Conservation (phyloP, 306 rosid genomes). For the Lathyrus aphaca region DNA sequence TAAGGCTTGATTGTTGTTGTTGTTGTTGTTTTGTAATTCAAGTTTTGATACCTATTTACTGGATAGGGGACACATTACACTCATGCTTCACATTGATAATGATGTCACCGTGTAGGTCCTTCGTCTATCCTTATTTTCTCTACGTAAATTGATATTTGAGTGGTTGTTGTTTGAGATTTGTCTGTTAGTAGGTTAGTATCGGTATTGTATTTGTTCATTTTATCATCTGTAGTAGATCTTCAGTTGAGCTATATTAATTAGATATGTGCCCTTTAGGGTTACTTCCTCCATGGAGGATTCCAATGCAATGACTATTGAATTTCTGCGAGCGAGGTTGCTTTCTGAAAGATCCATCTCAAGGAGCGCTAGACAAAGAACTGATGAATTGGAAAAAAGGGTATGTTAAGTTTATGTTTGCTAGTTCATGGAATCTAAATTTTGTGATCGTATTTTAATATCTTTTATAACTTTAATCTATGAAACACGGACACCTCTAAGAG, state of each 20-base stretch:
- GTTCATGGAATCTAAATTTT: conserved; percentile 35
- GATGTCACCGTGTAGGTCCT: conserved; percentile 20
- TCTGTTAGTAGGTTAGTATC: neutral
- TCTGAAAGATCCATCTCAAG: conserved; percentile 87
- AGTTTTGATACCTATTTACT: conserved; percentile 21
- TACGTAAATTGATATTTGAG: conserved; percentile 5
- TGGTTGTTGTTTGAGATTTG: conserved; percentile 9
- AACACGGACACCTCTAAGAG: no score
- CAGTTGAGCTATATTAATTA: conserved; percentile 36
- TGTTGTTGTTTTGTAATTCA: neutral
- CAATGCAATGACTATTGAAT: conserved; percentile 75
- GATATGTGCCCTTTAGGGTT: conserved; percentile 44
- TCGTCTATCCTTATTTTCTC: conserved; percentile 21
- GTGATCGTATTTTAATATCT: conserved; percentile 15
- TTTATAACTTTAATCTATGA: conserved; percentile 27
- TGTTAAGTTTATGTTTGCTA: conserved; percentile 34
- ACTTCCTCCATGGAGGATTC: conserved; percentile 67
- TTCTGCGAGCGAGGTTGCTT: conserved; percentile 84
- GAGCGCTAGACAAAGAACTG: conserved; percentile 83
- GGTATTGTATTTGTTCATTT: conserved; percentile 3
- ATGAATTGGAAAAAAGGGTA: conserved; percentile 78
- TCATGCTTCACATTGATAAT: neutral
- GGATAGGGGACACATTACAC: conserved; percentile 17
- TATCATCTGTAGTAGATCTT: neutral
- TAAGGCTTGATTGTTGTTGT: no score